phyloP scores from a whole-genome alignment of 495 filamentous ascomycete species.

The Pseudomonodictys pantanalensis region DNA sequence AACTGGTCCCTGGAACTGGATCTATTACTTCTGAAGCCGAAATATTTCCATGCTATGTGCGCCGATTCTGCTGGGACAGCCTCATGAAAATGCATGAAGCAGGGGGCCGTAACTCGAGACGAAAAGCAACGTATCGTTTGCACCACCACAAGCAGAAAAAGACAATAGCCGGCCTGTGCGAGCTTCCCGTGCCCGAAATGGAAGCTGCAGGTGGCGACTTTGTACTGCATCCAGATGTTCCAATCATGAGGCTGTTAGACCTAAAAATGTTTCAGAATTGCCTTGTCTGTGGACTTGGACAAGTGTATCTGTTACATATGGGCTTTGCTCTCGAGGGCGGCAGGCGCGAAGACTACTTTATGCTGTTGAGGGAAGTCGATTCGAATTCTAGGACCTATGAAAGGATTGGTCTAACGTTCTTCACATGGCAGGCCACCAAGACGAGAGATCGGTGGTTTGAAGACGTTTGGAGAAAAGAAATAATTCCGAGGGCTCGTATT shows the following conservation, averaged over 20 bases:
- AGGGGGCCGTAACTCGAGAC: too few relatives aligned
- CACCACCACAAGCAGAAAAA: too few relatives aligned
- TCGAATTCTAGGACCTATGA: neutral
- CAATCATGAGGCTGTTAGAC: neutral
- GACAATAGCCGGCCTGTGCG: neutral
- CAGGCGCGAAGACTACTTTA: neutral
- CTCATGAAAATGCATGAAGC: too few relatives aligned
- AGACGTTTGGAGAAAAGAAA: too few relatives aligned
- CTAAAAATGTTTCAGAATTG: neutral
- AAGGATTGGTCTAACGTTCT: conserved; percentile 2
- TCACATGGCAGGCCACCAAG: neutral
- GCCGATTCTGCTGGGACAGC: too few relatives aligned
- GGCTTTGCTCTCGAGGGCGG: neutral
- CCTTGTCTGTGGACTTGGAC: neutral
- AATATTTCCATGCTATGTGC: too few relatives aligned
- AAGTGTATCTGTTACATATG: neutral
- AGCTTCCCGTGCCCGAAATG: neutral
- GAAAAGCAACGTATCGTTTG: too few relatives aligned
- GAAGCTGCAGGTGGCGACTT: neutral
- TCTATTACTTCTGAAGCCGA: neutral
- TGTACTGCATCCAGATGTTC: neutral
- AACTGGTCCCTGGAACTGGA: neutral
- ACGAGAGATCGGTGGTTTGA: too few relatives aligned
- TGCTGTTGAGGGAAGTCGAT: neutral
- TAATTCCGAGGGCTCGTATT: too few relatives aligned